Conservation (phyloP, 768 basidiomycete species). For the Leccinum uliginosum region DNA sequence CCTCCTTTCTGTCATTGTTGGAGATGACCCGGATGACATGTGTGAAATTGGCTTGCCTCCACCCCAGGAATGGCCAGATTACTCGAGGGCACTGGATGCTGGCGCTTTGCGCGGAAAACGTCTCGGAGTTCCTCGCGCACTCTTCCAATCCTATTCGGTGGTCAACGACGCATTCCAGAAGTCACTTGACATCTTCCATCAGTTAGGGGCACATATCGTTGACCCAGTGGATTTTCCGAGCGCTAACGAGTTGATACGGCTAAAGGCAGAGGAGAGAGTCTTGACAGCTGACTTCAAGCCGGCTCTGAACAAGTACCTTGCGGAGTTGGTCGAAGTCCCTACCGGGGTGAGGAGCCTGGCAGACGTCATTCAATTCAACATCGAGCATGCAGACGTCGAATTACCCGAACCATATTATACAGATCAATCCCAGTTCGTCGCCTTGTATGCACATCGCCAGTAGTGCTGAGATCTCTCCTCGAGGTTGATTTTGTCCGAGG, state of each 20-base stretch:
- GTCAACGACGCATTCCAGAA: conserved; percentile 36
- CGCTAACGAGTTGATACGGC: conserved; percentile 41
- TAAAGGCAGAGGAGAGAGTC: conserved; percentile 53
- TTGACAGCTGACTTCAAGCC: conserved; percentile 58
- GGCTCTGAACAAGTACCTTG: conserved; percentile 40
- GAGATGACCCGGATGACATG: conserved; percentile 39
- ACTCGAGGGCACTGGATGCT: conserved; percentile 44
- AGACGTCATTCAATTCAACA: conserved; percentile 56
- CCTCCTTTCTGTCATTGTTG: conserved; percentile 38
- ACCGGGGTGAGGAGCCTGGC: conserved; percentile 55
- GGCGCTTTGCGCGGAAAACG: conserved; percentile 43
- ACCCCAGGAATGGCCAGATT: conserved; percentile 51
- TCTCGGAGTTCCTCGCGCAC: conserved; percentile 41
- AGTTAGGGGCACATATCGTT: conserved; percentile 44
- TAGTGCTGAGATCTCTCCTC: conserved; percentile 3
- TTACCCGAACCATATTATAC: conserved; percentile 32
- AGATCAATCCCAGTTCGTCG: conserved; percentile 33
- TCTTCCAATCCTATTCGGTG: conserved; percentile 21
- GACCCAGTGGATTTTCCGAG: conserved; percentile 63
- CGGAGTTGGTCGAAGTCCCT: conserved; percentile 47
- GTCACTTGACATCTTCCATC: conserved; percentile 34
- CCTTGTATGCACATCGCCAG: not conserved
- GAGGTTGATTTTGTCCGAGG: conserved; percentile 24
- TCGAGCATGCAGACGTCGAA: conserved; percentile 47
- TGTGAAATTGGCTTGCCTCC: conserved; percentile 36